Evolutionary conservation across 2,329 filamentous ascomycete species (phyloP), one percentile per base, ranked within the genome.

Genomic region (Stachybotrys echinatus): DNA sequence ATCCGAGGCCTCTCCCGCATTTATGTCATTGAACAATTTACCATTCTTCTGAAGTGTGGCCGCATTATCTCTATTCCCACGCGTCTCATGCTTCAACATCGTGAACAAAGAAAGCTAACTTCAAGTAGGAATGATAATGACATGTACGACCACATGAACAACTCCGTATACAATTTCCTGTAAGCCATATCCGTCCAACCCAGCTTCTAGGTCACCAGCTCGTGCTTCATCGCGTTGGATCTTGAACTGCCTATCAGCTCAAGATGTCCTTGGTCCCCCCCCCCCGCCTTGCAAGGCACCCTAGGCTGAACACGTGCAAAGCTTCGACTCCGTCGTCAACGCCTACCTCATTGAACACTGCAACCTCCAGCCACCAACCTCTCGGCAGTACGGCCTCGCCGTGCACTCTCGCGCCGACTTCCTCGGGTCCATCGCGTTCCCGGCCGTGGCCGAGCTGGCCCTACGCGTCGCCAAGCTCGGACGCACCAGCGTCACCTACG

Each of bases 81-180:
- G n/a, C n/a, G n/a, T n/a, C n/a, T n/a, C n/a, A n/a, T n/a, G n/a
- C n/a, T n/a, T n/a, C n/a, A n/a, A n/a, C n/a, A n/a, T n/a, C n/a
- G n/a, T n/a, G n/a, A n/a, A n/a, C n/a, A n/a, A n/a, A n/a, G n/a
- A n/a, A n/a, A n/a, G n/a, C n/a, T n/a, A n/a, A n/a, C n/a, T n/a
- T n/a, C n/a, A n/a, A n/a, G 20, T 50, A 92, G 89, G 89, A 85
- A 83, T 66, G 91, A 96, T 69, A 95, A 95, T 65, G 91, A 96
- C 72, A 94, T 95, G 88, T 96, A 94, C 68, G 80, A 89, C 53
- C 92, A 97, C 65, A 83, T 95, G 76, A 96, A 96, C 72, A 96
- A 95, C 65, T 88, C 85, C 39, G 79, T 94, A 48, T 96, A 96
- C 69, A 88, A 88, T 60, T 86, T 88, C 54, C 77, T 95, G 78